Evolutionary conservation across 1,284 basidiomycete species (phyloP), one percentile per base, ranked within the genome.

Genomic region (Ceratobasidium sp.): DNA sequence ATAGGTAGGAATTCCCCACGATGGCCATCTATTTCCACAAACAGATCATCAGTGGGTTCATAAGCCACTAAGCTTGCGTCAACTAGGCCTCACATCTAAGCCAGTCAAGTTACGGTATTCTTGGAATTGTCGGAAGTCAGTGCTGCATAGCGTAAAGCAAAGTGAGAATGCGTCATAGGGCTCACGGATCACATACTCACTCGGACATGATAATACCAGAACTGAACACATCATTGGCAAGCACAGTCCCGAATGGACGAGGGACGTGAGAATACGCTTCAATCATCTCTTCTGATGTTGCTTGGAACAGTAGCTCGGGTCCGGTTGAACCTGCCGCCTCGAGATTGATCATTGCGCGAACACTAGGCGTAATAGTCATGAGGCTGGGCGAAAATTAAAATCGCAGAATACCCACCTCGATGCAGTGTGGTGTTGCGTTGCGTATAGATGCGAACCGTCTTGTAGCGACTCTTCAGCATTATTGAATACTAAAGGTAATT

Each of bases 1-100:
- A 97, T 73, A 96, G 84, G 79, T 98, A 99, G 75, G 90, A 93
- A 80, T 97, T 94, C 23, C 94, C 94, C 12, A 98, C 91, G 41
- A 98, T 84, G 0, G 97, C 97, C 88, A 98, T 96, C 90, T 97
- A 80, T 28, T n/a, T n/a, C n/a, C n/a, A n/a, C n/a, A n/a, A n/a
- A n/a, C n/a, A n/a, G n/a, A n/a, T n/a, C n/a, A n/a, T n/a, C n/a
- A n/a, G n/a, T n/a, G n/a, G n/a, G n/a, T n/a, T n/a, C n/a, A n/a
- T n/a, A n/a, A n/a, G n/a, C n/a, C 16, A 30, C 12, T 28, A 76
- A 26, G 52, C 3, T 26, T 39, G n/a, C 36, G 5, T 23, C 8
- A 5, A 32, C 28, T 62, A 57, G 64, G 41, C 79, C 89, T 78
- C 77, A 92, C 92, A 79, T 96, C 94, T 34, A 96, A 81, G 23